phyloP scores from a whole-genome alignment of 116 monocot species.

The Papilionanthe hybrid region DNA sequence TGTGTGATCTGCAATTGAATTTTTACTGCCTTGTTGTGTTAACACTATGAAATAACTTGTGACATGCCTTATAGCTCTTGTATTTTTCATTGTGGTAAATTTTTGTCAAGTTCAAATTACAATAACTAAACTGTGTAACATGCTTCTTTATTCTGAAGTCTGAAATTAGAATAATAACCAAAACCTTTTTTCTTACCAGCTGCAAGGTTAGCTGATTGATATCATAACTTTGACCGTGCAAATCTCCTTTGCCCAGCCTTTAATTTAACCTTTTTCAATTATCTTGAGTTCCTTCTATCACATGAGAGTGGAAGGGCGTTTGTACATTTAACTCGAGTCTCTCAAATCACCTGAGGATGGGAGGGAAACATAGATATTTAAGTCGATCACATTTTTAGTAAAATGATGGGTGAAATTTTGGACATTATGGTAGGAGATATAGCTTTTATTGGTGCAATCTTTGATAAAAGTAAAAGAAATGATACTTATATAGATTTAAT shows the following conservation, averaged over 20 bases:
- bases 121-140: neutral
- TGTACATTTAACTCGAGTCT: no score
- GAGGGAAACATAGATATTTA: no score
- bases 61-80: neutral
- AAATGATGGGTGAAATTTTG: no score
- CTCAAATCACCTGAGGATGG: no score
- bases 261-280: no score
- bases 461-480: no score
- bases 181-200: neutral
- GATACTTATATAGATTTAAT: no score
- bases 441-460: no score
- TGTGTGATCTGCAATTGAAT: neutral
- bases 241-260: neutral
- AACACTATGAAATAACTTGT: neutral
- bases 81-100: neutral
- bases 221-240: neutral
- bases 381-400: no score
- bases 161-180: neutral
- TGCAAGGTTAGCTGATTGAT: neutral
- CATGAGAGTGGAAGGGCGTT: no score
- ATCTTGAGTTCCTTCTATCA: no score
- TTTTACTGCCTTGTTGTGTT: neutral
- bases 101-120: neutral
- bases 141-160: neutral
- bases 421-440: no score